phyloP scores from a whole-genome alignment of 352 stramenopile genomes.

The Phytophthora vignae region DNA sequence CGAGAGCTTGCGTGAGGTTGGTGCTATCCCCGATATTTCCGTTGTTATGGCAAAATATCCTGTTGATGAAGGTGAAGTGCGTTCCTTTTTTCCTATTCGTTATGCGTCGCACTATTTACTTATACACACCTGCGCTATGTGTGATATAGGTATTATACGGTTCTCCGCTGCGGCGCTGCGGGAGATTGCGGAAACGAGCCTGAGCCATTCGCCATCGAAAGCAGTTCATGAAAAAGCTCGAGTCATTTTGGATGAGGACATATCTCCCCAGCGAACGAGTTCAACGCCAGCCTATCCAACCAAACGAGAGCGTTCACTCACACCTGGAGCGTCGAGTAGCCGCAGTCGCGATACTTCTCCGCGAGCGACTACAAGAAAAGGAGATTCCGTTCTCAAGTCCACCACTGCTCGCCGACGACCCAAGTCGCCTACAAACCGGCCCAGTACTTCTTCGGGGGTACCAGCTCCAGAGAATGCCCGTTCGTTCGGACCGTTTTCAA shows the following conservation, averaged over 20 bases:
- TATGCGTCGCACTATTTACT: slow-evolving; percentile 6
- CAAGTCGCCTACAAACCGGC: slow-evolving; percentile 46
- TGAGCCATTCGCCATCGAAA: slow-evolving; percentile 68
- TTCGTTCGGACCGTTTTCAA: slow-evolving; percentile 48
- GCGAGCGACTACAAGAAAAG: slow-evolving; percentile 23
- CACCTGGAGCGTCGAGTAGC: slow-evolving; percentile 3
- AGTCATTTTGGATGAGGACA: slow-evolving; percentile 69
- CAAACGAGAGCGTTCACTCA: slow-evolving; percentile 13
- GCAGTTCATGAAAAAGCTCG: slow-evolving; percentile 68
- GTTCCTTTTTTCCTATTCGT: background rate
- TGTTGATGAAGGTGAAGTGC: slow-evolving; percentile 58
- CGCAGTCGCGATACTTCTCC: slow-evolving; percentile 22
- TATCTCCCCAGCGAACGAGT: slow-evolving; percentile 11
- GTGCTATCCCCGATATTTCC: slow-evolving; percentile 71
- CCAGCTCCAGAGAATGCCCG: slow-evolving; percentile 13
- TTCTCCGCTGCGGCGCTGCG: slow-evolving; percentile 63
- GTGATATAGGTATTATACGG: slow-evolving; percentile 60
- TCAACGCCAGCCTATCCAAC: slow-evolving; percentile 8
- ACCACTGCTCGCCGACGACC: slow-evolving; percentile 29
- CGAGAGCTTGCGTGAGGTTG: slow-evolving; percentile 50
- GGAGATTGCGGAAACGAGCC: slow-evolving; percentile 67
- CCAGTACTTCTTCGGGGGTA: slow-evolving; percentile 28
- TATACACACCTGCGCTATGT: background rate
- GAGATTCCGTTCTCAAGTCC: slow-evolving; percentile 18
- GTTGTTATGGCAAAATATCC: slow-evolving; percentile 81